phyloP scores from a whole-genome alignment of 2,329 filamentous ascomycete genomes.

The Calonectria honghensis region DNA sequence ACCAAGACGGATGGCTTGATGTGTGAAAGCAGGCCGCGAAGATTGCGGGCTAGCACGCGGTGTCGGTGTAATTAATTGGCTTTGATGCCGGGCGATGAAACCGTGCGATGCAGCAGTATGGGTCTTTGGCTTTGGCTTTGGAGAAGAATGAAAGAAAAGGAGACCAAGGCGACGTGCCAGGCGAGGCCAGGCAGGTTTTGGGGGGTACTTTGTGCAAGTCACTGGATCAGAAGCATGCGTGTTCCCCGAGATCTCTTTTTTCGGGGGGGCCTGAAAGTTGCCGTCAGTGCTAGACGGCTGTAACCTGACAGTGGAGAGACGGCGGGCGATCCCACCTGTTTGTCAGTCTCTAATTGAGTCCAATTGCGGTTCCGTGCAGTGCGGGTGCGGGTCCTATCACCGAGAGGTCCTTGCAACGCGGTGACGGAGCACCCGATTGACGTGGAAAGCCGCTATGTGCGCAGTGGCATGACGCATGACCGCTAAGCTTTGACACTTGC shows the following conservation, averaged over 20 bases:
- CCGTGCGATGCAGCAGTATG: slow-evolving; percentile 1
- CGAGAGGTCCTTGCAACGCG: slow-evolving; percentile 13
- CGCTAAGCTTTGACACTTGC: slow-evolving; percentile 4
- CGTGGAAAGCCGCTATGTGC: slow-evolving; percentile 8
- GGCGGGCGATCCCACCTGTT: slow-evolving; percentile 28
- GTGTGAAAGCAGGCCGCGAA: not conserved
- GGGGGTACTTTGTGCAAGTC: slow-evolving; percentile 19
- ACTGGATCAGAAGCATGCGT: slow-evolving; percentile 26
- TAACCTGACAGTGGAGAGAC: slow-evolving; percentile 31
- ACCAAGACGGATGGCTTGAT: slow-evolving; percentile 16
- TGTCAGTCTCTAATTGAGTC: slow-evolving; percentile 19
- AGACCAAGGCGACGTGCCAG: slow-evolving; percentile 12
- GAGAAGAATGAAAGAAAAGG: slow-evolving; percentile 18
- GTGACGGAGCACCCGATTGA: slow-evolving; percentile 26
- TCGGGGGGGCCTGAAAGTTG: slow-evolving; percentile 5
- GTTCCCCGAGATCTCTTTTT: slow-evolving; percentile 22
- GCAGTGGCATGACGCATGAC: slow-evolving; percentile 25
- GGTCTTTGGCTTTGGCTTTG: not conserved
- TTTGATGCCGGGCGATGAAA: not conserved
- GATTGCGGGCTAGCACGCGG: not conserved
- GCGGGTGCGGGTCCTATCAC: slow-evolving; percentile 15
- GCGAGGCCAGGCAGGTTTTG: slow-evolving; percentile 15
- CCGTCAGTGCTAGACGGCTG: slow-evolving; percentile 9
- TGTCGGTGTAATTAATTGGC: slow-evolving; percentile 5
- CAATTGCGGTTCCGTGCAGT: slow-evolving; percentile 26